These are phyloP conservation scores for Protomyces gravidus DNA, from an alignment of 1,139 yeast genomes.

Conservation along the genomic window DNA sequence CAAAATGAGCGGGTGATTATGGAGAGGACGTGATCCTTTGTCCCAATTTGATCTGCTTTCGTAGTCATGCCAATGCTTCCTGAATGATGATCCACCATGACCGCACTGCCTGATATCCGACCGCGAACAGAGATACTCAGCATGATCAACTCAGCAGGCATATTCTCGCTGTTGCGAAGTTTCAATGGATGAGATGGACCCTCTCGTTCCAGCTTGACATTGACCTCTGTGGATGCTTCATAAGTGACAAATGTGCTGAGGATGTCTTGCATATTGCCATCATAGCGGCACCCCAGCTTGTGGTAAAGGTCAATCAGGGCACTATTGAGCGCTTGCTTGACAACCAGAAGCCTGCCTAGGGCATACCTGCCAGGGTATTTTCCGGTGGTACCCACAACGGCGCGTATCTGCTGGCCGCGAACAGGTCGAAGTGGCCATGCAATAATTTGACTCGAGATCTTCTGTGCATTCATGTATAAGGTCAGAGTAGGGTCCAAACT, in stretches of 20 bases:
- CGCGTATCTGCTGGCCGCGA: slow-evolving; percentile 3
- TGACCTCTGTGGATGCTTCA: slow-evolving; percentile 41
- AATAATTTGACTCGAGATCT: background rate
- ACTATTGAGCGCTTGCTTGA: slow-evolving; percentile 37
- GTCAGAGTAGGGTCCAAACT: background rate
- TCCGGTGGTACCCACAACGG: slow-evolving; percentile 5
- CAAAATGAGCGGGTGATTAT: slow-evolving; percentile 26
- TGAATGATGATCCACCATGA: background rate
- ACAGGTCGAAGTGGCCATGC: background rate
- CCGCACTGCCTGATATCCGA: background rate
- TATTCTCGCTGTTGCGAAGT: slow-evolving; percentile 3
- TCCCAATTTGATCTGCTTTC: background rate
- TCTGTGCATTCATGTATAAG: background rate
- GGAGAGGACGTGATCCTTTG: slow-evolving; percentile 22
- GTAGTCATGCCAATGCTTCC: background rate
- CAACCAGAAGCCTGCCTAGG: slow-evolving; percentile 32
- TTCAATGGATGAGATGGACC: background rate
- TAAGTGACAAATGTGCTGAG: slow-evolving; percentile 42
- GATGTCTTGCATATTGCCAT: slow-evolving; percentile 44
- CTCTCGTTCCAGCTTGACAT: slow-evolving; percentile 35
- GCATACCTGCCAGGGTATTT: slow-evolving; percentile 23
- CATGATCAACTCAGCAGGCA: slow-evolving; percentile 30
- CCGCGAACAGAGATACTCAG: slow-evolving; percentile 4
- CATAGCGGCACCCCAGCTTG: slow-evolving; percentile 44
- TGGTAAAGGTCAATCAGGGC: slow-evolving; percentile 44